Percentiles rank a stretch among this genome's conserved stretches.
Evolutionary conservation across 2,329 filamentous ascomycete species (phyloP).

Genomic region (Beauveria sp.): DNA sequence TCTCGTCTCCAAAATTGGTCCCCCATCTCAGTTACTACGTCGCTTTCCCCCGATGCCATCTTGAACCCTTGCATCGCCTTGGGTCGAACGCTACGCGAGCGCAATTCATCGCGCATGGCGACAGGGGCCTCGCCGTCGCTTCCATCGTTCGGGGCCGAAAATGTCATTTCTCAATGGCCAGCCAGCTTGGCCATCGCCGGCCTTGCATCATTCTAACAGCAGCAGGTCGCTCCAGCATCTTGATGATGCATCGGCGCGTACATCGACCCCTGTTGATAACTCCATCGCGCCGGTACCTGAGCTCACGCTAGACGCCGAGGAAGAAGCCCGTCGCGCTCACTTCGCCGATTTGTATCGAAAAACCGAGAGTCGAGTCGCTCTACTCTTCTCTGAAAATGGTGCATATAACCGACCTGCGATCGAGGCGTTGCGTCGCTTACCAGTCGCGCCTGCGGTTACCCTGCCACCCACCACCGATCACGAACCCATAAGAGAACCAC

Average conservation of each 20-base stretch:
- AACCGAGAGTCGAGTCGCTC: constrained; percentile 68
- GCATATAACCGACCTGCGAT: constrained; percentile 44
- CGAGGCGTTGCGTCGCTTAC: constrained; percentile 42
- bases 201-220: constrained; percentile 39
- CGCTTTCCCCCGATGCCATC: constrained; percentile 42
- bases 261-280: constrained; percentile 43
- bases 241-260: constrained; percentile 51
- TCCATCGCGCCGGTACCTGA: constrained; percentile 49
- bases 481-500: constrained; percentile 49
- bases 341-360: constrained; percentile 73
- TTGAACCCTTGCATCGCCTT: constrained; percentile 38
- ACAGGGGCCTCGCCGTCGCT: constrained; percentile 38
- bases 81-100: constrained; percentile 43
- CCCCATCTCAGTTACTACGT: constrained; percentile 46
- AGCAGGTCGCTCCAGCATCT: constrained; percentile 46
- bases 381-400: constrained; percentile 60
- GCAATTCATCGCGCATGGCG: constrained; percentile 48
- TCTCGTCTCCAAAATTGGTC: constrained; percentile 29
- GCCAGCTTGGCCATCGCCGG: constrained; percentile 55
- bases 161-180: constrained; percentile 64
- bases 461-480: constrained; percentile 52
- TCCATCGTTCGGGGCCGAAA: constrained; percentile 42
- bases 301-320: constrained; percentile 52
- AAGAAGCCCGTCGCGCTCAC: constrained; percentile 63
- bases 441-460: constrained; percentile 29